Base-by-base conservation (phyloP, 768 basidiomycete genomes). In the Termitomyces sp. region DNA sequence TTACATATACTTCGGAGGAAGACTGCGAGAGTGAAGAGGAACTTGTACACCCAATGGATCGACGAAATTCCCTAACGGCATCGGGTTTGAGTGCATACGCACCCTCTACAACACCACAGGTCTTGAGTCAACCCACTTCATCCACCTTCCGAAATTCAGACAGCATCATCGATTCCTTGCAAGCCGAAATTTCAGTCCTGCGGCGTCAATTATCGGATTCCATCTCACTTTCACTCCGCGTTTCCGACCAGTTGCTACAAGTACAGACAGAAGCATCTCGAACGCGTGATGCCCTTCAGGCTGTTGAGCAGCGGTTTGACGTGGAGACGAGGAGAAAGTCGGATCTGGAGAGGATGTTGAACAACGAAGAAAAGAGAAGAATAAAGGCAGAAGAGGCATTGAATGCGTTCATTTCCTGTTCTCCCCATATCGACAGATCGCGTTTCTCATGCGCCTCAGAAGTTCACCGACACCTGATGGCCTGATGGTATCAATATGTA, bases 11-110 rank as follows among this genome's bases (percentile, higher is more conserved):
- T 24, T 75, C 77, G 15, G 59, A 60, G n/a, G 83, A 82, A 52
- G 81, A 83, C 33, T 86, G 76, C 61, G 86, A 88, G 69, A 90
- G 87, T 66, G 87, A 89, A 66, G 88, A 89, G 58, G 87, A 86
- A 47, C 72, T 81, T 68, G 65, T 75, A 31, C 71, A 76, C 49
- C 79, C 79, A 24, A 75, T 79, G 63, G 72, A 75, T 58, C 77
- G 78, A 58, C 74, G 78, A 37, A 70, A 72, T 55, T 74, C 78
- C 47, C 58, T 73, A 42, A 67, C 70, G 7, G 27, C 39, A 41
- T 45, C 36, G 36, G 72, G 77, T 56, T 65, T 78, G 15, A 75
- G 75, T 45, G 65, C 72, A 30, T 77, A 72, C 55, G 61, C 69
- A 8, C 64, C 70, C 36, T 68, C 66, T 33, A 65, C 61, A 55